Evolutionary conservation across 1,139 yeast genomes (phyloP), one percentile per base, ranked within the genome.

Genomic region (Candida neerlandica): DNA sequence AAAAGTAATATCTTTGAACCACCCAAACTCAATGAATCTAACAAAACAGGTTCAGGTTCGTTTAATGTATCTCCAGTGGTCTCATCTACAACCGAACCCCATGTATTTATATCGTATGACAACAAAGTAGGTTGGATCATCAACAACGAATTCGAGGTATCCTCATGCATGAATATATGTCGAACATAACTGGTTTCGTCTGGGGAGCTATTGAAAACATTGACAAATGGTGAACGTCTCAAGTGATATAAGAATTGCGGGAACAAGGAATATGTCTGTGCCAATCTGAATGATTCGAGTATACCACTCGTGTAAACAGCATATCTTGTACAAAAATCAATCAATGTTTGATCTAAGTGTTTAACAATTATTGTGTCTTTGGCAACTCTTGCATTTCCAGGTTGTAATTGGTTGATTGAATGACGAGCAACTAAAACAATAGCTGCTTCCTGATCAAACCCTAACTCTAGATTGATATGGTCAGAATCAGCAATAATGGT

Each of bases 261-360:
- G 51, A 85, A 75, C 66, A 91, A 73, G 23, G 95, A 85, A 68
- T 87, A 92, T 59, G 86, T 81, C 52, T 85, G 85, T 0, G 95
- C 80, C 52, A 94, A 74, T 58, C 92, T 77, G 74, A 94, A 94
- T 21, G 96, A 85, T 38, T 77, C 73, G 41, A 92, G 79, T 52
- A 80, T 86, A 53, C 90, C 95, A 62, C 86, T 87, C 55, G 85
- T 80, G 67, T 87, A 94, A 59, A 89, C 95, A 32, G 96, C 97
- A 69, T 89, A 92, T 58, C 91, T 82, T 51, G 87, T 83, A 69
- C 98, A 92, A 58, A 89, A 77, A 56, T 91, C 87, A 56, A 94
- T 87, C 57, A 92, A 75, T 63, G 86, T 80, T 61, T 95, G 84
- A 69, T 94, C 98, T 51, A 91, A 82, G 85, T 95, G 89, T 69